Evolutionary conservation across 768 basidiomycete species (phyloP).

Genomic region (Tylopilus rubrobrunneus): DNA sequence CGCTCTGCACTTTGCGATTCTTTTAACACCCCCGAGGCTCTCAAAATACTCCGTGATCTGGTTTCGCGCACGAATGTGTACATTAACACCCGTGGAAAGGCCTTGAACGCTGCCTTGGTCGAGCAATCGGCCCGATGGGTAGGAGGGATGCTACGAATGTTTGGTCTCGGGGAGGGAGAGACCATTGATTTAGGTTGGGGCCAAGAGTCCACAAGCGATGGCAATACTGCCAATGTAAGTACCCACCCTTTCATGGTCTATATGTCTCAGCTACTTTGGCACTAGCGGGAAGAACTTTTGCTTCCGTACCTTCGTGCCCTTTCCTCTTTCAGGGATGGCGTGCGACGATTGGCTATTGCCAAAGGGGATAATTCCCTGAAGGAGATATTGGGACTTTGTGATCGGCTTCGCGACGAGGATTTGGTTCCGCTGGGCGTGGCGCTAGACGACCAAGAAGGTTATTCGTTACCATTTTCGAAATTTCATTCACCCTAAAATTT

Average conservation of each 20-base stretch:
- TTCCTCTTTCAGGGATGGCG: conserved; percentile 87
- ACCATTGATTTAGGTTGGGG: conserved; percentile 83
- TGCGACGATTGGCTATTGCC: conserved; percentile 77
- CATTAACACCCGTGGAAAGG: conserved; percentile 61
- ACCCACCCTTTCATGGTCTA: conserved; percentile 13
- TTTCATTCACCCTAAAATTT: background rate
- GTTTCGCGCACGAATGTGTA: conserved; percentile 87
- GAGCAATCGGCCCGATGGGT: conserved; percentile 66
- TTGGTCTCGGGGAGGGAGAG: conserved; percentile 74
- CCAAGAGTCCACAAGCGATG: conserved; percentile 45
- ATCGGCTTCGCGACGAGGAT: conserved; percentile 86
- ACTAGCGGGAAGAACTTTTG: conserved; percentile 75
- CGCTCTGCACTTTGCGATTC: conserved; percentile 90
- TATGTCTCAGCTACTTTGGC: background rate
- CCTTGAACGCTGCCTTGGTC: conserved; percentile 59
- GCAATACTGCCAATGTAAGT: conserved; percentile 41
- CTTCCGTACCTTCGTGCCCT: conserved; percentile 86
- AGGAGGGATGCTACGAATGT: conserved; percentile 69
- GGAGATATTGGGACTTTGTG: conserved; percentile 83
- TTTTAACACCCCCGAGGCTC: conserved; percentile 88
- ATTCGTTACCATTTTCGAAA: conserved; percentile 11
- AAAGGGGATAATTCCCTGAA: conserved; percentile 61
- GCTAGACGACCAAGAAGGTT: conserved; percentile 94
- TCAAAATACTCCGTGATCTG: conserved; percentile 73
- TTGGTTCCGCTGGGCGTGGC: conserved; percentile 93